Evolutionary conservation across 768 basidiomycete genomes (phyloP).

Genomic region (Hypholoma sublateritium): DNA sequence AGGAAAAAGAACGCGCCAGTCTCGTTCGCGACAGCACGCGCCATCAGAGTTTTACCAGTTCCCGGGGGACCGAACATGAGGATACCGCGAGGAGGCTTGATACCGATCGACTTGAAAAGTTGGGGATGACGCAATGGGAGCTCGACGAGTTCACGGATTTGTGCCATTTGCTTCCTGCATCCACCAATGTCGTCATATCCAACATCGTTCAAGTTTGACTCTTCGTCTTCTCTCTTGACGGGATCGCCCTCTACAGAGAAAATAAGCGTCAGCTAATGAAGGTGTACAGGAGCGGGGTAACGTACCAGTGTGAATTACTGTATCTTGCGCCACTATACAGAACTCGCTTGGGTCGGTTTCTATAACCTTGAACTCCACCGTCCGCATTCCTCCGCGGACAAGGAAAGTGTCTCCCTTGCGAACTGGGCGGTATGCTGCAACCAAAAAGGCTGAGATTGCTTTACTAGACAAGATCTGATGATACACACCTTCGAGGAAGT

Average conservation of each 20-base stretch:
- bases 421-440: slow-evolving; percentile 84
- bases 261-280: slow-evolving; percentile 11
- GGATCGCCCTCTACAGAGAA: slow-evolving; percentile 84
- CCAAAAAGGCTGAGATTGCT: neutral
- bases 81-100: slow-evolving; percentile 98
- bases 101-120: slow-evolving; percentile 99
- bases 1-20: slow-evolving; percentile 99
- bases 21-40: slow-evolving; percentile 98
- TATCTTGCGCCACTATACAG: slow-evolving; percentile 99
- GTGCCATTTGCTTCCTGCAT: slow-evolving; percentile 99
- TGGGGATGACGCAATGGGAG: slow-evolving; percentile 97
- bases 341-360: slow-evolving; percentile 98
- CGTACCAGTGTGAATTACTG: slow-evolving; percentile 88
- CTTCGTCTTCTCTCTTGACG: slow-evolving; percentile 98
- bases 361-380: slow-evolving; percentile 98
- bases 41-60: slow-evolving; percentile 99
- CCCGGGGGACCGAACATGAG: slow-evolving; percentile 98
- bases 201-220: slow-evolving; percentile 93
- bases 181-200: slow-evolving; percentile 99
- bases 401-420: slow-evolving; percentile 99
- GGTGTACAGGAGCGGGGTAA: neutral
- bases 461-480: neutral
- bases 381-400: slow-evolving; percentile 96
- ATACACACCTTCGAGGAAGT: slow-evolving; percentile 88
- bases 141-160: slow-evolving; percentile 99